Evolutionary conservation across 2,329 filamentous ascomycete genomes (phyloP), one percentile per base, ranked within the genome.

Genomic region (Monilinia fructicola): DNA sequence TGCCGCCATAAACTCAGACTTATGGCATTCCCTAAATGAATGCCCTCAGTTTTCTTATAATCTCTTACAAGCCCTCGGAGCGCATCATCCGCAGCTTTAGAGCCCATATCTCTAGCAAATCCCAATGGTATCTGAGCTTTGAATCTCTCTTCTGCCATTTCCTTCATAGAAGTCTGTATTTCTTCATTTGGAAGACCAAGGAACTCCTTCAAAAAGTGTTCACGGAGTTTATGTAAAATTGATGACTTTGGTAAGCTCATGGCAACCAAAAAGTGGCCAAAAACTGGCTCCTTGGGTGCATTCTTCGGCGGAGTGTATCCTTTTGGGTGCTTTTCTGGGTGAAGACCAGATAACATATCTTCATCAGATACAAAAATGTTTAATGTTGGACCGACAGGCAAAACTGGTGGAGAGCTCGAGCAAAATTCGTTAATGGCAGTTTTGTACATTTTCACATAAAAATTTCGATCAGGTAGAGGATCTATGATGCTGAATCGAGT

Each of bases 361-460:
- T 21, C 2, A 10, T 60, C 42, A 3, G 18, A 7, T 14, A 50
- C 28, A 38, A 12, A 50, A 60, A 38, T 11, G 2, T 60, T 38
- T 21, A 6, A 3, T 12, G 21, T 26, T 50, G 58, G 44, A 38
- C 58, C 21, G 21, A 60, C 9, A 10, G 42, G 42, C 16, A 60
- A 12, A 18, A 14, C 12, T 35, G 58, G 42, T 6, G 21, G 44
- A 11, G 3, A 2, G 9, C 18, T 35, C 11, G 21, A 16, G 38
- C 58, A 60, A 60, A 60, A 38, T 4, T 38, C 4, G 18, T 26
- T 26, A 28, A 60, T 38, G 14, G 16, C n/a, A n/a, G 50, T 28
- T 50, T 38, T 60, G 58, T 60, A 60, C 58, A 60, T 50, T 28
- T 18, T 38, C 16, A 60, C 6, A 21, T 60, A 60, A 26, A 60